Evolutionary conservation across 1,284 basidiomycete genomes (phyloP), one percentile per base, ranked within the genome.

Genomic region (Sanghuangporus baumii): DNA sequence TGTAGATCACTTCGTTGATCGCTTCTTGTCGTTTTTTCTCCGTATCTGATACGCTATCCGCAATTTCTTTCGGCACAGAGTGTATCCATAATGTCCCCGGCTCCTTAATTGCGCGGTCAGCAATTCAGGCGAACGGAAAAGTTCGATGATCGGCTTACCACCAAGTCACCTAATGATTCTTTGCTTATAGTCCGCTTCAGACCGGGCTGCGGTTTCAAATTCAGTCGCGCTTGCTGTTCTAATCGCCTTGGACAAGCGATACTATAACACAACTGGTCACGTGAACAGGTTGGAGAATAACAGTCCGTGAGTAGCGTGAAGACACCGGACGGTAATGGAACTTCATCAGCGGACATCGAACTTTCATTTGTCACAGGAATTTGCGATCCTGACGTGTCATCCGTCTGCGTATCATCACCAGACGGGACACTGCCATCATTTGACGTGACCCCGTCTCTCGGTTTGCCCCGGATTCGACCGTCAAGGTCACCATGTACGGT

Each of bases 1-100:
- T 99, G 74, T 98, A 98, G 60, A 98, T 96, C 67, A 98, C 93
- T 78, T 99, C 97, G 73, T 99, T 99, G 78, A 99, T 98, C 37
- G 95, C 94, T 74, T 99, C 97, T 73, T 99, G 97, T 1, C 97
- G 85, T 75, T 88, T 96, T 82, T 97, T 96, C 79, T 99, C 97
- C 40, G 79, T 82, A 65, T 98, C 96, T 2, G 90, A 89, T 43
- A 98, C 93, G 70, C 89, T 93, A 70, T 96, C 94, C 48, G 93
- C 88, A 47, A 99, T 88, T 71, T 98, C 96, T 73, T 92, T 87
- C 6, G 96, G 92, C 0, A 99, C 97, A 0, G 94, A 92, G 72
- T 98, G 94, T 59, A 98, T 90, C 97, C 97, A 99, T 2, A 99
- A 78, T n/a, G 91, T 90, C 2, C 94, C 94, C 41, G 92, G 89